Base-by-base conservation (phyloP, 441 rosid genomes). In the Pelargonium citronellum region DNA sequence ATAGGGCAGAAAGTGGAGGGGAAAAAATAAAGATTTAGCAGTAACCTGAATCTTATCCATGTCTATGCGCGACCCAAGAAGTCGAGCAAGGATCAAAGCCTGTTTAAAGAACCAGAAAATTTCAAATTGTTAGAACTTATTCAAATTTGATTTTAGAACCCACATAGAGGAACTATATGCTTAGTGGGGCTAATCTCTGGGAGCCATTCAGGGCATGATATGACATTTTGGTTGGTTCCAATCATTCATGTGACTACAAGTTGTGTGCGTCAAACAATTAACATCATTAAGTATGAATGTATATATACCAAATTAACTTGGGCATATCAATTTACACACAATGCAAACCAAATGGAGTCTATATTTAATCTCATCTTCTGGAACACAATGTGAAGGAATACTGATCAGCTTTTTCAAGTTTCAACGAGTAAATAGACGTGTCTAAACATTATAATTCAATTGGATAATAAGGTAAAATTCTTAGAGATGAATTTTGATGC, bases 71-170 rank as follows among this genome's bases (percentile, higher is more conserved):
- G 81, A 86, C 68, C 97, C 94, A 70, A 94, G 96, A 72, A 90
- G 83, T 65, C 97, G 89, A 81, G 95, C 94, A 75, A 94, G 94
- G 75, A 91, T 94, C 81, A 91, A 84, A 20, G 87, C 95, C 98
- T 94, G 83, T 73, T 77, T 70, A 57, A 72, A 70, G 67, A 67
- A 41, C 51, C 76, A 75, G 65, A 69, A 66, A 43, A 76, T 6
- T 13, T 53, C 20, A n/a, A 53, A 53, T 6, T 53, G 60, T 53
- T 53, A 53, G 60, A 30, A 8, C 60, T 53, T 15, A 17, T 53
- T 53, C 16, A 15, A 53, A n/a, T 53, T 53, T 16, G 60, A n/a
- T 5, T n/a, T 53, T 53, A 53, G 15, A 2, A 53, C 16, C 8
- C 7, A n/a, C 16, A 53, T 5, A 0, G 37, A 30, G 4, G 16